These are phyloP conservation scores for Novymonas esmeraldas DNA, from an alignment of 208 protist genomes.

Conservation along the genomic window DNA sequence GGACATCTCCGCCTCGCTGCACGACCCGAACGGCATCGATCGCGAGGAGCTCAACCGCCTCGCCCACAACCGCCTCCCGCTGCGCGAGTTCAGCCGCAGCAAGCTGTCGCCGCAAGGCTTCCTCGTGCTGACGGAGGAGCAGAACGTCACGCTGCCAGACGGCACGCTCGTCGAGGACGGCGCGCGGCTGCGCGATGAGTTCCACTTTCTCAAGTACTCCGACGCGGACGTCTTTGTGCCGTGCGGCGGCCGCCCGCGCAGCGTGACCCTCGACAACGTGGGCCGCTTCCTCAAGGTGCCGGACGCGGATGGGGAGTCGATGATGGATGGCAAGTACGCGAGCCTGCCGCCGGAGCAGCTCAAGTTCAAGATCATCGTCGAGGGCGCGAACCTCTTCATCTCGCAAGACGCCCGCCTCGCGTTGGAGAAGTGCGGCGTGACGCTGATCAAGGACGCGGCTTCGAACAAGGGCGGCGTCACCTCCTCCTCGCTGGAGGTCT, in stretches of 20 bases:
- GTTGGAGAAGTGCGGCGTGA: constrained; percentile 86
- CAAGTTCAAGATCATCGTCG: constrained; percentile 95
- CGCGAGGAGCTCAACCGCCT: constrained; percentile 88
- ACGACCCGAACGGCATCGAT: constrained; percentile 93
- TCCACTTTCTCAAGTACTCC: constrained; percentile 90
- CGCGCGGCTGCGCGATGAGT: constrained; percentile 91
- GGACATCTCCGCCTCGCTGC: constrained; percentile 94
- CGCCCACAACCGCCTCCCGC: constrained; percentile 72
- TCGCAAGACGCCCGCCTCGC: constrained; percentile 94
- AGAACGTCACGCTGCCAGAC: constrained; percentile 88
- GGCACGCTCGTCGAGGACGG: constrained; percentile 75
- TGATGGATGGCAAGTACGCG: constrained; percentile 64
- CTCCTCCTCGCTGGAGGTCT: constrained; percentile 96
- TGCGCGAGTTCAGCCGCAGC: constrained; percentile 85
- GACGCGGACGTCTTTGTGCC: constrained; percentile 95
- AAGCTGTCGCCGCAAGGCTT: constrained; percentile 91
- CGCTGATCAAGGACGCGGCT: constrained; percentile 92
- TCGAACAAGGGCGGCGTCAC: constrained; percentile 98
- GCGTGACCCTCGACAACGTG: constrained; percentile 94
- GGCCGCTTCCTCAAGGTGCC: constrained; percentile 74
- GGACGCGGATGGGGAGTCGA: constrained; percentile 64
- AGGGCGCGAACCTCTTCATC: constrained; percentile 98
- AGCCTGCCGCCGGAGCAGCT: constrained; percentile 51
- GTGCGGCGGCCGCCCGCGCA: constrained; percentile 95
- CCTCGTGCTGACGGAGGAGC: constrained; percentile 90